Percentiles rank a stretch among this genome's conserved stretches.
Evolutionary conservation across 495 filamentous ascomycete species (phyloP).

Genomic region (Evansstolkia leycettana): DNA sequence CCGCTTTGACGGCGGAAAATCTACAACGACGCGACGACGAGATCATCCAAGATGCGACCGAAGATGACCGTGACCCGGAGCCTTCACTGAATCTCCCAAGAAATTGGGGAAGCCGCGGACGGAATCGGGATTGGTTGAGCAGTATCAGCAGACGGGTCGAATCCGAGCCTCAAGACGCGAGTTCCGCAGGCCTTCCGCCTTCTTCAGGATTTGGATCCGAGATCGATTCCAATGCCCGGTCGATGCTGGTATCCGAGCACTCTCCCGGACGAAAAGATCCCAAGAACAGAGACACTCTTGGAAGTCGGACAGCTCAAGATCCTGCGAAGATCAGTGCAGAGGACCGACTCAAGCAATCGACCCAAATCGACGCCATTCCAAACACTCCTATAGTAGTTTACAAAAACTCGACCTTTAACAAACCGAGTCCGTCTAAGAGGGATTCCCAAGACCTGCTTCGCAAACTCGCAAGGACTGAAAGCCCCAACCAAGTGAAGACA

Average conservation of each 20-base stretch:
- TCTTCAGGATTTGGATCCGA: constrained; percentile 5
- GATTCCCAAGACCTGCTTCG: constrained; percentile 58
- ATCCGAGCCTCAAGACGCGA: constrained; percentile 15
- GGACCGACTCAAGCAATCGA: constrained; percentile 1
- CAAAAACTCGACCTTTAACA: constrained; percentile 23
- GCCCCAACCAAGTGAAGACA: constrained; percentile 20
- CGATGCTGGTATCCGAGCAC: constrained; percentile 8
- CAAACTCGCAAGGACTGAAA: constrained; percentile 49
- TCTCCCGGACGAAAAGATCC: constrained; percentile 1
- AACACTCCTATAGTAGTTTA: constrained; percentile 45
- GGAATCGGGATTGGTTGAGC: constrained; percentile 41
- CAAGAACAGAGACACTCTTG: not conserved
- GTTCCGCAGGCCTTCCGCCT: not conserved
- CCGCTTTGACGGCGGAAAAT: constrained; percentile 31
- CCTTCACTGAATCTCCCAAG: constrained; percentile 42
- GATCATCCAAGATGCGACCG: constrained; percentile 6
- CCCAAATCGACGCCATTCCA: constrained; percentile 25
- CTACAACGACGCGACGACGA: constrained; percentile 33
- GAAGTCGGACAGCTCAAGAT: not conserved
- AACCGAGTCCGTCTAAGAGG: constrained; percentile 25
- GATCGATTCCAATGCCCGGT: constrained; percentile 6
- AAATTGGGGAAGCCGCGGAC: constrained; percentile 47
- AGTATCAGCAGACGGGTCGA: constrained; percentile 16
- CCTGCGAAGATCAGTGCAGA: constrained; percentile 1
- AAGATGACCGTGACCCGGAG: constrained; percentile 25